Percentiles rank a stretch among this genome's conserved stretches.
phyloP scores from a whole-genome alignment of 306 rosid species.

The Rubus parviflorus region DNA sequence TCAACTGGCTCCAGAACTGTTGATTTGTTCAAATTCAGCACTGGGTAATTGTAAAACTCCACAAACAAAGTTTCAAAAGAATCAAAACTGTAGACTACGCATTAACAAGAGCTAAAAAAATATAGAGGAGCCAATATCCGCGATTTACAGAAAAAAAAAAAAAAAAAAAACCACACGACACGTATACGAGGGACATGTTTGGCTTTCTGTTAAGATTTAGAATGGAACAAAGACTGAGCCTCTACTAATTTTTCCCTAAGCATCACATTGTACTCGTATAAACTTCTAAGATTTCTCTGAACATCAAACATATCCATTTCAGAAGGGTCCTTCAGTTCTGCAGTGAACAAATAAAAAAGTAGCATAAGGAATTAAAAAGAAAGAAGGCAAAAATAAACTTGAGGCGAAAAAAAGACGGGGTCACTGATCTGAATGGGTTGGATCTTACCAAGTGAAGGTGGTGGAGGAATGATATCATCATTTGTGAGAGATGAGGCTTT shows the following conservation, averaged over 20 bases:
- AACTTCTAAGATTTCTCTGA: slow-evolving; percentile 64
- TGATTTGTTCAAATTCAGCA: no score
- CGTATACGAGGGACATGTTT: slow-evolving; percentile 15
- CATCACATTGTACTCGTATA: slow-evolving; percentile 75
- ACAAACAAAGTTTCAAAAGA: no score
- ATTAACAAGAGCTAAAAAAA: no score
- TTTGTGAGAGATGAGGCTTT: slow-evolving; percentile 44
- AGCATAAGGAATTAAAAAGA: not conserved
- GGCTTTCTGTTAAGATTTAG: slow-evolving; percentile 30
- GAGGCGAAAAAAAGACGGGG: not conserved
- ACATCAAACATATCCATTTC: slow-evolving; percentile 68
- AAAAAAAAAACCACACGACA: not conserved
- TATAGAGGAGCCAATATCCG: not conserved
- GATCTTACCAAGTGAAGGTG: slow-evolving; percentile 71
- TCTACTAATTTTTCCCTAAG: slow-evolving; percentile 72
- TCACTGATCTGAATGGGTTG: slow-evolving; percentile 19
- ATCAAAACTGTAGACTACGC: no score
- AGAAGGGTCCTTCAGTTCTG: slow-evolving; percentile 63
- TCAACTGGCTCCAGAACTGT: no score
- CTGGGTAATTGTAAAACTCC: no score
- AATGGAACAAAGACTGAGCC: slow-evolving; percentile 54
- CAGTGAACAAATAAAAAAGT: slow-evolving; percentile 25
- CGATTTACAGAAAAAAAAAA: not conserved
- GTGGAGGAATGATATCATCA: slow-evolving; percentile 64
- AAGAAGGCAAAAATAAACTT: not conserved